phyloP scores from a whole-genome alignment of 1,139 yeast species.

The Kurtzmaniella natalensis region DNA sequence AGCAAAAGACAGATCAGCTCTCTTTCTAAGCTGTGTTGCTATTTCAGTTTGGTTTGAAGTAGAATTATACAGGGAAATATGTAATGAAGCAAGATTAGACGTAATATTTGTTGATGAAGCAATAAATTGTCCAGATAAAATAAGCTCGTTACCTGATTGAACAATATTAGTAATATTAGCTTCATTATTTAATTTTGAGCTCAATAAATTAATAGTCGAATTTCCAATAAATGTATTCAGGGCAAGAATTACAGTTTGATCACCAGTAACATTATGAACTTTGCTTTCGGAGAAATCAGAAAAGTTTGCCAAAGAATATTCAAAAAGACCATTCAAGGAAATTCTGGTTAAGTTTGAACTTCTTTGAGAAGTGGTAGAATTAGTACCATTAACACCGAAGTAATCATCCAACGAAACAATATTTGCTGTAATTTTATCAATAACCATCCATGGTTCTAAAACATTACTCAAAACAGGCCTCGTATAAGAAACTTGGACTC shows the following conservation, averaged over 20 bases:
- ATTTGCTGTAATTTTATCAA: constrained; percentile 61
- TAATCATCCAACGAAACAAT: constrained; percentile 48
- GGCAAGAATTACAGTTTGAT: constrained; percentile 24
- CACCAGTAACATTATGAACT: constrained; percentile 24
- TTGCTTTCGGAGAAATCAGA: constrained; percentile 36
- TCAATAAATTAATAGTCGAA: constrained; percentile 62
- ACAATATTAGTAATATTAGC: constrained; percentile 36
- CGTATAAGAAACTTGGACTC: constrained; percentile 42
- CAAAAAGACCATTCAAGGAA: constrained; percentile 70
- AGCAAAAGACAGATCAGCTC: constrained; percentile 10
- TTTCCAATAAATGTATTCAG: constrained; percentile 53
- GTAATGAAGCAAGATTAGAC: constrained; percentile 24
- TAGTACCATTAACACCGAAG: constrained; percentile 26
- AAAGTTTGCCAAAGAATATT: constrained; percentile 71
- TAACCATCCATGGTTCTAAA: constrained; percentile 54
- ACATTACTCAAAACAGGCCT: constrained; percentile 24
- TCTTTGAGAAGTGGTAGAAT: constrained; percentile 19
- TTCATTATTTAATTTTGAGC: constrained; percentile 41
- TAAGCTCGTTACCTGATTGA: constrained; percentile 25
- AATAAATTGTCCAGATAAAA: constrained; percentile 47
- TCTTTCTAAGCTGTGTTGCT: constrained; percentile 13
- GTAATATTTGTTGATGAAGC: constrained; percentile 30
- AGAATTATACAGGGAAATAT: constrained; percentile 26
- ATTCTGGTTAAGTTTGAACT: constrained; percentile 17
- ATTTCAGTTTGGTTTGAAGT: constrained; percentile 28